Conservation (phyloP, 495 filamentous ascomycete species). For the Hyaloscypha variabilis region DNA sequence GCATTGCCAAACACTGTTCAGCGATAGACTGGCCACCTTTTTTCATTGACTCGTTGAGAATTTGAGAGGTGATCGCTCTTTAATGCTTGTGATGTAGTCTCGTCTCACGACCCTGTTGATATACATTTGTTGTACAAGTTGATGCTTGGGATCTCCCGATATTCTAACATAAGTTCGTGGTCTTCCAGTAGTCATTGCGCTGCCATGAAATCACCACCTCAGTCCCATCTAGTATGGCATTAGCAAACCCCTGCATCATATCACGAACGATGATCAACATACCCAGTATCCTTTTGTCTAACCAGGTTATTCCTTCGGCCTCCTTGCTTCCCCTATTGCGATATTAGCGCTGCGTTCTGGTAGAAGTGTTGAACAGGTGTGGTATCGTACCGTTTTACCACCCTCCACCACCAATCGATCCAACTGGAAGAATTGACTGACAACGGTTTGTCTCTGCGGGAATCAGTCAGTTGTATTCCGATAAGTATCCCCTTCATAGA, state of each 20-base stretch:
- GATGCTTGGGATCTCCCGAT: slow-evolving; percentile 16
- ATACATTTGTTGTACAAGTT: slow-evolving; percentile 23
- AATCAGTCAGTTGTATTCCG: slow-evolving; percentile 19
- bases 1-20: background rate
- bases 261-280: slow-evolving; percentile 35
- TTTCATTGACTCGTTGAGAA: too few species aligned
- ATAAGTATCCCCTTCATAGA: background rate
- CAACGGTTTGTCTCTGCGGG: slow-evolving; percentile 84
- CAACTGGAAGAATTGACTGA: slow-evolving; percentile 93
- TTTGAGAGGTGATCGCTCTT: slow-evolving; percentile 1
- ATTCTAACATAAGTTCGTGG: slow-evolving; percentile 7
- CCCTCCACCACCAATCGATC: slow-evolving; percentile 94
- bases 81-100: background rate
- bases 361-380: background rate
- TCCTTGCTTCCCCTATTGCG: slow-evolving; percentile 71
- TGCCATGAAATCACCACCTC: slow-evolving; percentile 17
- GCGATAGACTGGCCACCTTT: background rate
- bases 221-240: slow-evolving; percentile 48
- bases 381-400: slow-evolving; percentile 54
- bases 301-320: slow-evolving; percentile 69
- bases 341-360: background rate
- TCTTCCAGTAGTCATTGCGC: background rate
- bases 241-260: slow-evolving; percentile 10
- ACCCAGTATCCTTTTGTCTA: slow-evolving; percentile 84
- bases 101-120: slow-evolving; percentile 5